A percentile compares a stretch with the other conserved stretches of the same genome.
These are phyloP conservation scores for Pseudodiploospora longispora DNA, from an alignment of 2,329 filamentous ascomycete genomes.

Conservation along the genomic window DNA sequence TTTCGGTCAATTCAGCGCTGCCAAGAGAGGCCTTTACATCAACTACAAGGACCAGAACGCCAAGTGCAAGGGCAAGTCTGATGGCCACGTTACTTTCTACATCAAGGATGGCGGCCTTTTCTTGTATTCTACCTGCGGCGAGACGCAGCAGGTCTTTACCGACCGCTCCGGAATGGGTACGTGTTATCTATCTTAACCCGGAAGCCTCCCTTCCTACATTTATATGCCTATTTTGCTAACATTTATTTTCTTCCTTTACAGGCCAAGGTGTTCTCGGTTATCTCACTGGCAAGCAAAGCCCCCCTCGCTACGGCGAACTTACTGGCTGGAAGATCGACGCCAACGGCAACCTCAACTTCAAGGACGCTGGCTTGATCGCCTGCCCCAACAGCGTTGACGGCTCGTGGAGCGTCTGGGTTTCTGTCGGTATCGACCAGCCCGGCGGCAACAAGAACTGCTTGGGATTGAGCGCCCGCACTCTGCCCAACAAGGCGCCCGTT, in stretches of 20 bases:
- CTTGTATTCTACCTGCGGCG: constrained; percentile 35
- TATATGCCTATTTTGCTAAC: constrained; percentile 4
- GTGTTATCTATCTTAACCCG: constrained; percentile 7
- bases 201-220: neutral
- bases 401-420: constrained; percentile 33
- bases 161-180: constrained; percentile 53
- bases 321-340: constrained; percentile 38
- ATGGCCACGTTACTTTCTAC: constrained; percentile 41
- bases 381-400: constrained; percentile 40
- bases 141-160: constrained; percentile 41
- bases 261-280: constrained; percentile 47
- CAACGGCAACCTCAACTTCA: constrained; percentile 37
- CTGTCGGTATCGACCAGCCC: constrained; percentile 23
- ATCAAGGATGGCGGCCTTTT: constrained; percentile 37
- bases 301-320: constrained; percentile 35
- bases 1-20: constrained; percentile 36
- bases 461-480: constrained; percentile 23
- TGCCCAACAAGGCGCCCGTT: constrained; percentile 21
- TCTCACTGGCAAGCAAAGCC: constrained; percentile 32
- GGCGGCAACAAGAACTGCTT: constrained; percentile 29
- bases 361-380: constrained; percentile 37
- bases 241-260: constrained; percentile 12
- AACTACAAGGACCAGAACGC: constrained; percentile 37
- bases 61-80: constrained; percentile 34
- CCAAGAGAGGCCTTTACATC: constrained; percentile 34